Evolutionary conservation across 2,329 filamentous ascomycete species (phyloP).

Genomic region (Diaporthe velutina): DNA sequence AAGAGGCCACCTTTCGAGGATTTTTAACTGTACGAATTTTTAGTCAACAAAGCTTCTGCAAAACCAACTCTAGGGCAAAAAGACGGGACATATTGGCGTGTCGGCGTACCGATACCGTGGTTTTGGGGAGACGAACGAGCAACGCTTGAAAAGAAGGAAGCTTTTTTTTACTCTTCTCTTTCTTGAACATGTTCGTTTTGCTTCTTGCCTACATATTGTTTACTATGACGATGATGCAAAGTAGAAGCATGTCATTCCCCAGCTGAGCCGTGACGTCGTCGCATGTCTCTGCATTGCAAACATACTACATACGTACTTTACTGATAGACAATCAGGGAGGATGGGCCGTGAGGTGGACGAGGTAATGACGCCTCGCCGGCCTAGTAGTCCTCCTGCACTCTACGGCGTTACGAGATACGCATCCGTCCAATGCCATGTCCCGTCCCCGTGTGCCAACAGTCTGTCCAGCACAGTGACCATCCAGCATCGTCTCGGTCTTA

Average conservation of each 20-base stretch:
- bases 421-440: not conserved
- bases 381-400: not conserved
- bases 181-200: constrained; percentile 34
- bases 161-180: constrained; percentile 32
- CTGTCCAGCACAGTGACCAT: not conserved
- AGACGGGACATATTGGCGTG: constrained; percentile 34
- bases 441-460: not conserved
- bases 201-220: constrained; percentile 22
- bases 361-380: not conserved
- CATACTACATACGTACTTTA: not conserved
- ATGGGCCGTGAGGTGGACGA: not conserved
- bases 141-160: constrained; percentile 31
- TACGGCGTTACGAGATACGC: not conserved
- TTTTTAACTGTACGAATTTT: constrained; percentile 37
- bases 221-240: not conserved
- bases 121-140: constrained; percentile 36
- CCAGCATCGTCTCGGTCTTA: not conserved
- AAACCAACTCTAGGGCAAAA: constrained; percentile 38
- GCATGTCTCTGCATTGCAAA: not conserved
- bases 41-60: constrained; percentile 37
- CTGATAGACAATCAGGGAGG: not conserved
- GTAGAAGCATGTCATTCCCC: constrained; percentile 13
- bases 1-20: constrained; percentile 17
- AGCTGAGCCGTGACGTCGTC: not conserved
- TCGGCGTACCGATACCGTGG: constrained; percentile 34